Evolutionary conservation across 148 eudicot species (phyloP), one percentile per base, ranked within the genome.

Genomic region (Fallopia convolvulus): DNA sequence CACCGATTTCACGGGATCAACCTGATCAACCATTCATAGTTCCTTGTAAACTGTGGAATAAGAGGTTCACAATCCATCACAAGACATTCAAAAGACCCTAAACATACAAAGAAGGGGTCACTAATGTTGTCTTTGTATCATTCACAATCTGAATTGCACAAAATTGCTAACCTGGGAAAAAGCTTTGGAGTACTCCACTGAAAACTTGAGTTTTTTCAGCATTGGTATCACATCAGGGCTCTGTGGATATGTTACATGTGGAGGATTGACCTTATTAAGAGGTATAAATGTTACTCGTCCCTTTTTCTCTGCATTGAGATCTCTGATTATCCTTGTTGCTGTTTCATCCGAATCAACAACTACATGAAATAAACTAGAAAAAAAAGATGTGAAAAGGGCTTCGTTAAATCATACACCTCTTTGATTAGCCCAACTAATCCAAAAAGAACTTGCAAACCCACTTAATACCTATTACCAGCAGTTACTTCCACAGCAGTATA

Each of bases 401-500:
- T 71, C 74, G 18, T 8, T 48, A 65, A 15, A 76, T n/a, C 52
- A 70, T 26, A 65, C 32, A 74, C 44, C 72, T 1, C 6, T 33
- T 21, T 68, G 70, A 26, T 30, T 23, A 58, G 12, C 72, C 15
- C 42, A 39, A 15, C 17, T 12, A 65, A 65, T 39, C 20, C 18
- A 36, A 44, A 36, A 5, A 14, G 9, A 68, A 36, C 44, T 68
- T 33, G 72, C 4, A 68, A 39, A 5, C 21, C 20, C 44, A 23
- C 48, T 58, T 6, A 48, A 52, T 66, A 90, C 99, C 99, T 93
- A 84, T 93, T 96, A 80, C 98, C 99, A 90, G 97, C 99, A 50
- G 99, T 96, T 76, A 96, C 99, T 91, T 96, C 99, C 77, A 96
- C 99, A 13, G 98, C 99, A 73, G 99, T 93, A 84, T 93, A 90